Evolutionary conservation across 768 basidiomycete genomes (phyloP).

Genomic region (Clitopilus passeckerianus): DNA sequence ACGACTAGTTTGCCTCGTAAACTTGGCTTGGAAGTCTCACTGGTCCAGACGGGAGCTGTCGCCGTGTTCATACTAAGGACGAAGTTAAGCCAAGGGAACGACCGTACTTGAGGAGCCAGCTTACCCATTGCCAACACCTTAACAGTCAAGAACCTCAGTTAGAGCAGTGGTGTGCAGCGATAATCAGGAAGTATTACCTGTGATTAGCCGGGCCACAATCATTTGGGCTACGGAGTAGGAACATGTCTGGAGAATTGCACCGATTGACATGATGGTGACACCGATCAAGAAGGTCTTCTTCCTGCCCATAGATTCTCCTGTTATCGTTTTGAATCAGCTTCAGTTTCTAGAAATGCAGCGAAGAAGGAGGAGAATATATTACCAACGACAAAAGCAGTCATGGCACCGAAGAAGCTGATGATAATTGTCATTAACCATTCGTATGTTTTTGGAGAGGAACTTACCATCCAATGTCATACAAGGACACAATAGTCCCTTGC

Average conservation of each 20-base stretch:
- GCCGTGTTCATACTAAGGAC: conserved; percentile 37
- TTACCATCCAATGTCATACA: conserved; percentile 49
- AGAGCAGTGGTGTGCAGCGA: background rate
- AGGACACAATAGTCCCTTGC: conserved; percentile 44
- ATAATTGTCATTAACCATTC: background rate
- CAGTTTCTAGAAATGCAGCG: background rate
- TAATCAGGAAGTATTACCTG: conserved; percentile 23
- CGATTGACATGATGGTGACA: conserved; percentile 46
- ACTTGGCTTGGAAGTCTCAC: conserved; percentile 44
- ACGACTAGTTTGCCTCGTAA: conserved; percentile 45
- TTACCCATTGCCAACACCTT: conserved; percentile 43
- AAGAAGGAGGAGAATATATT: background rate
- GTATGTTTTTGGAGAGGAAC: conserved; percentile 3
- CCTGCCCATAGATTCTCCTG: conserved; percentile 37
- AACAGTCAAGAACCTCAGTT: background rate
- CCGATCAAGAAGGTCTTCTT: conserved; percentile 46
- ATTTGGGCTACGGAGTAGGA: conserved; percentile 40
- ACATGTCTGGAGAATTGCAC: conserved; percentile 44
- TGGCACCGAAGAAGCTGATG: conserved; percentile 39
- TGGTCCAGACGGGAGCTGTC: conserved; percentile 48
- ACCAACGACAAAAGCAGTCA: conserved; percentile 38
- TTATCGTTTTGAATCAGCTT: background rate
- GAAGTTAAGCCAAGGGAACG: background rate
- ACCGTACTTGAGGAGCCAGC: background rate
- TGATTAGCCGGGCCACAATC: conserved; percentile 44